Percentiles rank a stretch among this genome's conserved stretches.
These are phyloP conservation scores for Candolleomyces efflorescens DNA, from an alignment of 768 basidiomycete genomes.

Conservation along the genomic window DNA sequence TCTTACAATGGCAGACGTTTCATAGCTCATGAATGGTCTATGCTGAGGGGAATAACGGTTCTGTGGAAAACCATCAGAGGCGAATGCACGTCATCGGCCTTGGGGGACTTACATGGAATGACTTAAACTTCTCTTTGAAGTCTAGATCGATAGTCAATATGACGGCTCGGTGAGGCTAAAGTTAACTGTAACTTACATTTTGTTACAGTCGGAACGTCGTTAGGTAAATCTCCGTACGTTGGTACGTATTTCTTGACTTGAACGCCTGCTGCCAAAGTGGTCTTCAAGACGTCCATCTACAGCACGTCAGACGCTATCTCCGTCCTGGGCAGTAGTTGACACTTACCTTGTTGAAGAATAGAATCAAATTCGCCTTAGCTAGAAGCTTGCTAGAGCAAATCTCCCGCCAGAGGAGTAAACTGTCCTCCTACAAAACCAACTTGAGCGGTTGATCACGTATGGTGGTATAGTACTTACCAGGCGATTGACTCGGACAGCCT, in stretches of 20 bases:
- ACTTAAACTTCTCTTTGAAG: conserved; percentile 64
- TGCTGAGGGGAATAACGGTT: conserved; percentile 52
- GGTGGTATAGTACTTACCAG: conserved; percentile 35
- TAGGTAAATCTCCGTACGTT: conserved; percentile 53
- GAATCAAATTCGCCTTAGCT: conserved; percentile 55
- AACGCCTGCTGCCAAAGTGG: conserved; percentile 53
- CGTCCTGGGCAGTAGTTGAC: neutral
- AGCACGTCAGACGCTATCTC: neutral
- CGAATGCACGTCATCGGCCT: neutral
- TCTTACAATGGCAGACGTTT: conserved; percentile 69
- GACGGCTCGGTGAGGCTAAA: neutral
- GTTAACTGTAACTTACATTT: conserved; percentile 42
- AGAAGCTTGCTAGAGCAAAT: conserved; percentile 64
- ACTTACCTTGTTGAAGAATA: conserved; percentile 72
- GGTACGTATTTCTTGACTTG: conserved; percentile 57
- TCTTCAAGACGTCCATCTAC: conserved; percentile 49
- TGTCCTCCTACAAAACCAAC: conserved; percentile 52
- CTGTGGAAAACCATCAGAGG: conserved; percentile 22
- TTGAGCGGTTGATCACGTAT: neutral
- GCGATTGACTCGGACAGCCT: conserved; percentile 61
- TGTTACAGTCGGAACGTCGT: conserved; percentile 55
- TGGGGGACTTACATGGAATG: conserved; percentile 48
- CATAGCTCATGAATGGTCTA: conserved; percentile 62
- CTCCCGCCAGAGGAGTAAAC: conserved; percentile 66
- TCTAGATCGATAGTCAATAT: conserved; percentile 32